These are phyloP conservation scores for Apophysomyces sp. DNA, from an alignment of 371 early-diverging fungal genomes.

Conservation along the genomic window DNA sequence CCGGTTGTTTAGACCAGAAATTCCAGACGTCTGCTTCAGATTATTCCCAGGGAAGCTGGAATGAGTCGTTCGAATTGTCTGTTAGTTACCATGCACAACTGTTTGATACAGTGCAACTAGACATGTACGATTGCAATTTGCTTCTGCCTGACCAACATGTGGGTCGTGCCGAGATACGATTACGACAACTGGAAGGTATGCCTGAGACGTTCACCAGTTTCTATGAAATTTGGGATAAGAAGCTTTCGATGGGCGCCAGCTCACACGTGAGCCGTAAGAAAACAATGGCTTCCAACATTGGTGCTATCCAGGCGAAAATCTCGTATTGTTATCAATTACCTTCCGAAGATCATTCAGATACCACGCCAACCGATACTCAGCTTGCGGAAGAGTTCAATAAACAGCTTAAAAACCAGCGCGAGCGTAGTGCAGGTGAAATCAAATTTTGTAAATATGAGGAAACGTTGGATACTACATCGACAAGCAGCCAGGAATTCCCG, in stretches of 20 bases:
- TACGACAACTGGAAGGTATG: slow-evolving; percentile 60
- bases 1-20: slow-evolving; percentile 52
- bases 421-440: slow-evolving; percentile 10
- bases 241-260: slow-evolving; percentile 52
- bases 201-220: slow-evolving; percentile 68
- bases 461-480: neutral
- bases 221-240: slow-evolving; percentile 68
- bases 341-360: neutral
- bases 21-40: slow-evolving; percentile 69
- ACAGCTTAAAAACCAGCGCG: slow-evolving; percentile 26
- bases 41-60: slow-evolving; percentile 65
- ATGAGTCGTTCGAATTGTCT: slow-evolving; percentile 71
- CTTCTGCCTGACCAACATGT: slow-evolving; percentile 69
- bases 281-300: slow-evolving; percentile 58
- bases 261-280: slow-evolving; percentile 53
- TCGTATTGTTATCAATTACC: slow-evolving; percentile 59
- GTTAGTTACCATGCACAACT: slow-evolving; percentile 80
- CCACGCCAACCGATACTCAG: slow-evolving; percentile 16
- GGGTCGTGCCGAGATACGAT: slow-evolving; percentile 74
- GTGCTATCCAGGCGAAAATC: slow-evolving; percentile 67
- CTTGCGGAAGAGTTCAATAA: slow-evolving; percentile 17
- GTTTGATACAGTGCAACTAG: slow-evolving; percentile 72
- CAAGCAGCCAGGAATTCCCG: slow-evolving; percentile 13
- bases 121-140: slow-evolving; percentile 62
- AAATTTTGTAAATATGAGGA: slow-evolving; percentile 25